phyloP scores from a whole-genome alignment of 129 eudicot genomes.

The Artemisia argyi region DNA sequence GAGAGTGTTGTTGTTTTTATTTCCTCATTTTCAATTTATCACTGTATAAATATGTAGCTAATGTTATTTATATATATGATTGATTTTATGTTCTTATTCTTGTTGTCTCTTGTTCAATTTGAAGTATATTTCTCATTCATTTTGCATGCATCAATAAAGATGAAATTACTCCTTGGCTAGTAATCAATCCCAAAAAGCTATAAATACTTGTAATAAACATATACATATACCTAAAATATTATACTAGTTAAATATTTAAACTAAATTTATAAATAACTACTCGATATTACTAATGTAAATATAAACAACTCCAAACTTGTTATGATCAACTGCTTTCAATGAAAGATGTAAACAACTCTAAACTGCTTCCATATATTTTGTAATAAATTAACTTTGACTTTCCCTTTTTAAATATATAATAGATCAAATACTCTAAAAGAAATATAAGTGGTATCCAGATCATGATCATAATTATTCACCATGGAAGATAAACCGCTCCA shows the following conservation, averaged over 20 bases:
- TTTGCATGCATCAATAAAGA: too few relatives aligned
- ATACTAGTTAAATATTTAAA: too few relatives aligned
- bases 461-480: slow-evolving; percentile 1
- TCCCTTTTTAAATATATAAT: background rate
- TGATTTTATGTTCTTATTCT: background rate
- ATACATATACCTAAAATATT: too few relatives aligned
- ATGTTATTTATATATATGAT: slow-evolving; percentile 4
- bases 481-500: background rate
- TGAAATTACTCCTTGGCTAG: too few relatives aligned
- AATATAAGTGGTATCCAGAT: background rate
- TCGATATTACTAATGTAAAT: too few relatives aligned
- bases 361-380: background rate
- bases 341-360: background rate
- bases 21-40: background rate
- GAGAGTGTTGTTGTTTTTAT: slow-evolving; percentile 1
- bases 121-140: too few relatives aligned
- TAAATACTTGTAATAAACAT: too few relatives aligned
- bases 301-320: too few relatives aligned
- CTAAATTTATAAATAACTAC: too few relatives aligned
- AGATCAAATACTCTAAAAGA: background rate
- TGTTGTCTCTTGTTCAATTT: background rate
- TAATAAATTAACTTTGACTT: background rate
- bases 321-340: too few relatives aligned
- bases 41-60: slow-evolving; percentile 11
- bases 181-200: background rate